phyloP scores from a whole-genome alignment of 495 filamentous ascomycete species.

The Aspergillus sclerotiicarbonarius region DNA sequence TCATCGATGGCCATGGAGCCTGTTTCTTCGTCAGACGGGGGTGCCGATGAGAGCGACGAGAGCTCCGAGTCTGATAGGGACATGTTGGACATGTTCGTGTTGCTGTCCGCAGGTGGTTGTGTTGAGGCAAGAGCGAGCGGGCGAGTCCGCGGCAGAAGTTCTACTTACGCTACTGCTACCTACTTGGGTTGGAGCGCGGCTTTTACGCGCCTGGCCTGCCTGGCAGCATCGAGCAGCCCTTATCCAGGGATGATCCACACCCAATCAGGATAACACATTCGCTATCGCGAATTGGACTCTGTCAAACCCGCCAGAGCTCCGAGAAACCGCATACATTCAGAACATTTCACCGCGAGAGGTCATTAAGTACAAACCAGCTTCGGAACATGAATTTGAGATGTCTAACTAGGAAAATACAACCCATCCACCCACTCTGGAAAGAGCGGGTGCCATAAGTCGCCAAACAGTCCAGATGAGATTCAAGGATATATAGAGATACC shows the following conservation, averaged over 20 bases:
- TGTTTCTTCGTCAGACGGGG: conserved; percentile 56
- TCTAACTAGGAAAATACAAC: neutral
- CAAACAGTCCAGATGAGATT: neutral
- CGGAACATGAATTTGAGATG: neutral
- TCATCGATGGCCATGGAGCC: conserved; percentile 40
- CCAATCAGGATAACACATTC: conserved; percentile 16
- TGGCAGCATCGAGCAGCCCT: conserved; percentile 19
- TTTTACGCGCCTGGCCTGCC: conserved; percentile 28
- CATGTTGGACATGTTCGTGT: conserved; percentile 40
- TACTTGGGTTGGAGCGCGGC: conserved; percentile 26
- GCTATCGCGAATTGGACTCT: conserved; percentile 7
- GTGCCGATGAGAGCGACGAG: conserved; percentile 59
- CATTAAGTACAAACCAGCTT: neutral
- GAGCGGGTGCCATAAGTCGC: neutral
- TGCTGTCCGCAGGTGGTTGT: conserved; percentile 24
- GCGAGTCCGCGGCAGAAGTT: conserved; percentile 27
- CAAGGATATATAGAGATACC: neutral
- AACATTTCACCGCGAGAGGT: neutral
- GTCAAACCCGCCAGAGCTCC: neutral
- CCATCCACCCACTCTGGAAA: neutral
- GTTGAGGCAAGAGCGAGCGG: conserved; percentile 28
- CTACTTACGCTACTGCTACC: conserved; percentile 21
- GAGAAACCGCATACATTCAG: conserved; percentile 6
- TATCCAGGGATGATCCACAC: conserved; percentile 26
- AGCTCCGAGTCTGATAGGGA: conserved; percentile 52